phyloP scores from a whole-genome alignment of 1,284 basidiomycete genomes.

The Melampsora larici-populina region DNA sequence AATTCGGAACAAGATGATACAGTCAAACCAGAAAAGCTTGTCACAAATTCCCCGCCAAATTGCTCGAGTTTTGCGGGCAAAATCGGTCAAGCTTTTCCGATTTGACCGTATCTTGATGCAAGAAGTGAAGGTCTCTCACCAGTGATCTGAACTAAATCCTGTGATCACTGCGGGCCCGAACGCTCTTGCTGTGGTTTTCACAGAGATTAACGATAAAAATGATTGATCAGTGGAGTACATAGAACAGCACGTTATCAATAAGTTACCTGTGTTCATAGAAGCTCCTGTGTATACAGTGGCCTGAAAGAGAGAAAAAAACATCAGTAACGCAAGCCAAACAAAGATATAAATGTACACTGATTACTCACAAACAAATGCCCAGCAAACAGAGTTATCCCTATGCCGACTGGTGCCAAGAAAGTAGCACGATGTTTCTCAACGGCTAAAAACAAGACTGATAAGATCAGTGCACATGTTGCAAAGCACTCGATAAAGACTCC shows the following conservation, averaged over 20 bases:
- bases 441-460: slow-evolving; percentile 33
- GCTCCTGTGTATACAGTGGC: slow-evolving; percentile 40
- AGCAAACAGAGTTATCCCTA: slow-evolving; percentile 34
- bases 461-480: slow-evolving; percentile 17
- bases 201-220: too few species aligned
- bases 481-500: slow-evolving; percentile 35
- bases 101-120: too few species aligned
- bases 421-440: slow-evolving; percentile 40
- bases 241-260: background rate
- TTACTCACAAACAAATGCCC: slow-evolving; percentile 43
- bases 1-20: background rate
- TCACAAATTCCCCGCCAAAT: too few species aligned
- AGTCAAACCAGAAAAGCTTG: too few species aligned
- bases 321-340: background rate
- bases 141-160: slow-evolving; percentile 35
- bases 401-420: slow-evolving; percentile 52
- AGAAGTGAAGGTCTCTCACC: background rate
- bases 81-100: too few species aligned
- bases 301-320: background rate
- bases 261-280: slow-evolving; percentile 25
- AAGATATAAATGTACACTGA: background rate
- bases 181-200: slow-evolving; percentile 2
- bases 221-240: too few species aligned
- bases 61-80: too few species aligned
- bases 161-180: slow-evolving; percentile 38